Base-by-base conservation (phyloP, 1,284 basidiomycete genomes). In the Ceratobasidium theobromae region DNA sequence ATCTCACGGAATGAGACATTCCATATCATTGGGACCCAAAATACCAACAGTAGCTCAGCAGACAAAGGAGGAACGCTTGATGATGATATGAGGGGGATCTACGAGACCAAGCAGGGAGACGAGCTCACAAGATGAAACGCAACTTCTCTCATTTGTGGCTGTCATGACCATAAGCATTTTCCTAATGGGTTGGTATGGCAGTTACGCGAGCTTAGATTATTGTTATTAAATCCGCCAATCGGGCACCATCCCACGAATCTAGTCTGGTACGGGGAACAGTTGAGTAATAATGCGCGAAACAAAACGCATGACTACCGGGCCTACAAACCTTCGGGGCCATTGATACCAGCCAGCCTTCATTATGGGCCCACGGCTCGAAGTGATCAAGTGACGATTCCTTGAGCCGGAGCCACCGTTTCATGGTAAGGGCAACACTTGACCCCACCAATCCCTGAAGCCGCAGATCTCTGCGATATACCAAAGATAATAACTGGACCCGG, bases 121-220 rank as follows among this genome's bases (percentile, higher is more conserved):
- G 49, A 53, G 60, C 16, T 33, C 41, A 23, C 35, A 16, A 38
- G 16, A 35, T 41, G 14, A 6, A 28, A 30, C 41, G 43, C 28
- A 16, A 48, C 60, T 53, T 64, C 49, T 43, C 60, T 64, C 60
- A 64, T 64, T 52, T 48, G 40, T 30, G 28, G 45, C 4, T 35
- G 48, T 64, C 25, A 38, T 64, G 60, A 53, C 40, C 21, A 41
- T 38, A 49, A 53, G 27, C 49, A 53, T 43, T 62, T 33, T 51
- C 49, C 49, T 64, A 43, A 64, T 64, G 35, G 60, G 60, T 64
- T 64, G 60, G 43, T 64, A 64, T 64, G 60, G 53, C 60, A 64
- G 43, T 64, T 43, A 35, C 48, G 21, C 30, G 60, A 41, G 52
- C 49, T 32, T 30, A 33, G 49, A 52, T 14, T 33, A 52, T 28